Evolutionary conservation across 1,284 basidiomycete species (phyloP), one percentile per base, ranked within the genome.

Genomic region (Naganishia albida): DNA sequence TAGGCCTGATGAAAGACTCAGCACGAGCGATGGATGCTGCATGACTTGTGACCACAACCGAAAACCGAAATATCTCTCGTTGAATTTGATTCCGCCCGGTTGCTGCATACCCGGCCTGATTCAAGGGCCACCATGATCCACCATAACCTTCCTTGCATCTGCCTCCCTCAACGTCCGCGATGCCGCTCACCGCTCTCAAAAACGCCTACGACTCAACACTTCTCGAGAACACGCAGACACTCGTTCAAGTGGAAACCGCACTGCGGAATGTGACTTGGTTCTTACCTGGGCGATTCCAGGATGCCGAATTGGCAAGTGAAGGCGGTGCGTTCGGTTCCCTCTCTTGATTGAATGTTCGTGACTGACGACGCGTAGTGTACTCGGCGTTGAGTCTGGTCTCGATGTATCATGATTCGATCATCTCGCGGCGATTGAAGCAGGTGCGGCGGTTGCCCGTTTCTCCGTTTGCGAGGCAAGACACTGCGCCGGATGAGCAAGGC

Each of bases 281-380:
- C 71, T 83, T 97, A 26, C 93, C 94, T 23, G 94, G 93, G 69
- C 85, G 93, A 68, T 97, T 97, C 85, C 92, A 93, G 77, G 94
- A 97, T 83, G 91, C 93, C 62, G 94, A 97, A 78, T 82, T 97
- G 65, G 91, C 89, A 63, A 92, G 90, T 42, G 93, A 94, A 84
- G 86, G 89, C 74, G 82, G 92, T 93, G 72, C 85, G 91, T 88
- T 59, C 55, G 62, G 87, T 88, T 12, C 83, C 88, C 20, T 77
- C 84, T 51, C 81, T 91, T 25, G 4, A n/a, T 2, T 20, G 44
- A 23, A 13, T 43, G 30, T 43, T n/a, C 18, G 40, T 23, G 30
- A 30, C 10, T 38, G 7, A 28, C 25, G 18, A 34, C 38, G 34
- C n/a, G 8, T 68, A 79, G 78, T 80, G 48, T 77, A 77, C 65